Evolutionary conservation across 352 stramenopile species (phyloP).

Genomic region (Phytophthora constricta): DNA sequence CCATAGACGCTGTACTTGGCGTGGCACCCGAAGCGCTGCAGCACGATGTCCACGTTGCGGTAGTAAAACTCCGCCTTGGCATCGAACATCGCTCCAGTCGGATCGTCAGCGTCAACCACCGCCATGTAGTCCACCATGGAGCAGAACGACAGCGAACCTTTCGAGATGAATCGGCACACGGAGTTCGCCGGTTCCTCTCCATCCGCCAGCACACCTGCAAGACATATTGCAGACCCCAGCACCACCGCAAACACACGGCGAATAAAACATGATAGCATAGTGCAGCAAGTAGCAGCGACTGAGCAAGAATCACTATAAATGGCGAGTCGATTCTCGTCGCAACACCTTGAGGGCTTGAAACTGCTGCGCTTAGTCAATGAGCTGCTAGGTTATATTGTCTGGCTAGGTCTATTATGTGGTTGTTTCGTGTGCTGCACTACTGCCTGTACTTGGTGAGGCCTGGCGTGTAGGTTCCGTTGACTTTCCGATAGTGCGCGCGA

Average conservation of each 20-base stretch:
- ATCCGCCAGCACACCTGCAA: conserved; percentile 20
- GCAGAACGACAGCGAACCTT: conserved; percentile 79
- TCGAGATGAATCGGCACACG: conserved; percentile 55
- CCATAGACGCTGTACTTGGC: conserved; percentile 83
- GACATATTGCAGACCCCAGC: conserved; percentile 2
- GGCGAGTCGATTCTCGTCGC: neutral
- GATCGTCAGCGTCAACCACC: conserved; percentile 67
- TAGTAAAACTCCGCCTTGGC: conserved; percentile 76
- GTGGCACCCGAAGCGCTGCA: conserved; percentile 84
- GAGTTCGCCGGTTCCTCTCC: conserved; percentile 56
- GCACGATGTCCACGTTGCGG: conserved; percentile 80
- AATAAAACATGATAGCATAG: conserved; percentile 1
- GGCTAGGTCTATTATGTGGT: neutral
- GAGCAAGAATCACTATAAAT: conserved; percentile 18
- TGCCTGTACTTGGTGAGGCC: conserved; percentile 35
- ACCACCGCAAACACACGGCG: conserved; percentile 1
- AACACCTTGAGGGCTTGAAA: too few relatives aligned
- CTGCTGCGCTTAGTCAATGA: conserved; percentile 11
- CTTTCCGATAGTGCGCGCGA: conserved; percentile 37
- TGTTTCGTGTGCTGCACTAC: conserved; percentile 5
- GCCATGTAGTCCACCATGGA: conserved; percentile 86
- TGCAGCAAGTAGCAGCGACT: neutral
- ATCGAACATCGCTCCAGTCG: conserved; percentile 56
- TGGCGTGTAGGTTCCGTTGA: conserved; percentile 32
- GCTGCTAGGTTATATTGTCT: conserved; percentile 14